These are phyloP conservation scores for Phytophthora pini DNA, from an alignment of 352 stramenopile genomes.

Conservation along the genomic window DNA sequence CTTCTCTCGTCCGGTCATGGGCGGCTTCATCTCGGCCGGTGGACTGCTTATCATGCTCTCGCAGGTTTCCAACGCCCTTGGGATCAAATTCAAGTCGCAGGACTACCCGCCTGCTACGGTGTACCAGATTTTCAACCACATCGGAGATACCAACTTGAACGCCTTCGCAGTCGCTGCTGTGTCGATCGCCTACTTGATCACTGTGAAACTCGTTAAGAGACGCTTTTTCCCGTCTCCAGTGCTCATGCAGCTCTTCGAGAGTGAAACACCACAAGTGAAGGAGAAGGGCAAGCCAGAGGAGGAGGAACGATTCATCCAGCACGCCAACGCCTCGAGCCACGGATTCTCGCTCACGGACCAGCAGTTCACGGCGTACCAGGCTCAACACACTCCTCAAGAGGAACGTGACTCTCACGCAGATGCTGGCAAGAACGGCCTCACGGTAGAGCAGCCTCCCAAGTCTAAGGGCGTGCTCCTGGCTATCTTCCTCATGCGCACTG, in stretches of 20 bases:
- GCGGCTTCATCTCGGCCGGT: slow-evolving; percentile 4
- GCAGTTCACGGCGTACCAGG: slow-evolving; percentile 19
- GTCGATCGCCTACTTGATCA: slow-evolving; percentile 14
- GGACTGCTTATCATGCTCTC: slow-evolving; percentile 25
- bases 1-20: slow-evolving; percentile 27
- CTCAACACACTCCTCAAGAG: slow-evolving; percentile 18
- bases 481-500: slow-evolving; percentile 23
- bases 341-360: slow-evolving; percentile 25
- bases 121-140: slow-evolving; percentile 15
- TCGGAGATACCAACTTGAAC: slow-evolving; percentile 22
- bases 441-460: slow-evolving; percentile 7
- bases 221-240: slow-evolving; percentile 21
- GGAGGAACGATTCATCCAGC: slow-evolving; percentile 13
- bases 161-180: slow-evolving; percentile 14
- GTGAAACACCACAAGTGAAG: slow-evolving; percentile 8
- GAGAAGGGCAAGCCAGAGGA: slow-evolving; percentile 15
- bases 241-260: slow-evolving; percentile 24
- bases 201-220: slow-evolving; percentile 20
- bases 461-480: slow-evolving; percentile 6
- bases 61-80: slow-evolving; percentile 23
- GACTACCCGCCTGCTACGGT: slow-evolving; percentile 23
- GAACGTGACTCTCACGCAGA: slow-evolving; percentile 11
- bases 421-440: slow-evolving; percentile 2
- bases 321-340: slow-evolving; percentile 7
- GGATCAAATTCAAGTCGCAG: slow-evolving; percentile 21